Evolutionary conservation across 129 eudicot species (phyloP).

Genomic region (Erigeron canadensis): DNA sequence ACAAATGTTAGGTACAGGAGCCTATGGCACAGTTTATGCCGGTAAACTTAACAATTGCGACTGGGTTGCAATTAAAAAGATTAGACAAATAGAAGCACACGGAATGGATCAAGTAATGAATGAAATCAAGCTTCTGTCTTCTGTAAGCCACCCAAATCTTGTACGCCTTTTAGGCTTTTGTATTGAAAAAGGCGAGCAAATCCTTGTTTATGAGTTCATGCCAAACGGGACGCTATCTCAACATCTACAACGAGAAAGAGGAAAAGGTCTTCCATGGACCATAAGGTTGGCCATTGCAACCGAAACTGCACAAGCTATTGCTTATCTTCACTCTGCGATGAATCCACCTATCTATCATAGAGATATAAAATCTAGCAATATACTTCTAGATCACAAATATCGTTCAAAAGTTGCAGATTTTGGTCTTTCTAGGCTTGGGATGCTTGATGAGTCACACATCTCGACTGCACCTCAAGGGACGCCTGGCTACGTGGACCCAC

Average conservation of each 20-base stretch:
- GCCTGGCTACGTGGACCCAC: constrained; percentile 96
- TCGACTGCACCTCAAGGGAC: constrained; percentile 99
- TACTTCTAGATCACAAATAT: constrained; percentile 65
- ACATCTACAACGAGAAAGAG: constrained; percentile 85
- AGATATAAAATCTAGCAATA: constrained; percentile 91
- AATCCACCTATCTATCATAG: constrained; percentile 92
- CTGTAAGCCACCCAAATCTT: constrained; percentile 91
- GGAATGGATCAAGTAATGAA: constrained; percentile 85
- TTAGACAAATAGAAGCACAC: constrained; percentile 57
- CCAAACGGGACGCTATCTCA: constrained; percentile 84
- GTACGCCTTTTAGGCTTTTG: constrained; percentile 92
- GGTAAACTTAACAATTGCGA: constrained; percentile 79
- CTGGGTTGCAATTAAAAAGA: constrained; percentile 79
- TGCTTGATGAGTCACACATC: constrained; percentile 78
- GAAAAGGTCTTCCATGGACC: constrained; percentile 86
- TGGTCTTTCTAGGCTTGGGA: constrained; percentile 90
- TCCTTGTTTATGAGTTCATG: constrained; percentile 89
- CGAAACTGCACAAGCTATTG: constrained; percentile 84
- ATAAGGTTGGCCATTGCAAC: constrained; percentile 71
- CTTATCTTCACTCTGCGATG: constrained; percentile 80
- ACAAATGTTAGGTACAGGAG: constrained; percentile 80
- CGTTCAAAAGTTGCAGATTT: constrained; percentile 91
- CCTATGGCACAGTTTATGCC: constrained; percentile 91
- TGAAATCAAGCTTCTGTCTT: constrained; percentile 86
- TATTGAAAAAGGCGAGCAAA: constrained; percentile 84